These are phyloP conservation scores for Vitis hybrid DNA, from an alignment of 177 flowering plant species.

Conservation along the genomic window DNA sequence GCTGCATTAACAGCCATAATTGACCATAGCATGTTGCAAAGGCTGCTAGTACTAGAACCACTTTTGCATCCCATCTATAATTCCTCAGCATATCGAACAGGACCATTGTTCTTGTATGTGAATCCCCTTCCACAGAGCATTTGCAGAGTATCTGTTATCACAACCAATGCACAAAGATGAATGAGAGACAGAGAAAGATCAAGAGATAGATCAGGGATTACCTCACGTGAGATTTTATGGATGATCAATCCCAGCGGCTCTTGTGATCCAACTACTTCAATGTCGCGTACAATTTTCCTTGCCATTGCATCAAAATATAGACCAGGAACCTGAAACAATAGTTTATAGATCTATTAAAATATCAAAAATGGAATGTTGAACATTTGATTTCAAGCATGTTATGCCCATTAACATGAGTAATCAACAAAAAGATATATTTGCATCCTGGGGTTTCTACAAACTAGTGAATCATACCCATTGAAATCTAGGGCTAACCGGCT, in stretches of 20 bases:
- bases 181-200: not conserved
- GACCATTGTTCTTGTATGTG: conserved; percentile 43
- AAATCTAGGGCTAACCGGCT: too few relatives aligned
- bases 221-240: conserved; percentile 51
- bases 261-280: conserved; percentile 28
- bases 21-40: conserved; percentile 62
- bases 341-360: too few relatives aligned
- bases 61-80: conserved; percentile 72
- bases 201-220: conserved; percentile 12
- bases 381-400: too few relatives aligned
- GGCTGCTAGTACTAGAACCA: conserved; percentile 62
- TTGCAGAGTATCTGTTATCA: conserved; percentile 47
- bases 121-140: conserved; percentile 30
- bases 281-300: conserved; percentile 7
- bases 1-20: conserved; percentile 52
- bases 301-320: conserved; percentile 14
- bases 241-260: conserved; percentile 39
- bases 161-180: not conserved
- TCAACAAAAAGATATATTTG: too few relatives aligned
- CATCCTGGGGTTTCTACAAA: too few relatives aligned
- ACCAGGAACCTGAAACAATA: conserved; percentile 37
- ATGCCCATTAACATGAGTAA: too few relatives aligned
- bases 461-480: too few relatives aligned
- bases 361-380: not conserved
- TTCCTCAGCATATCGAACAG: conserved; percentile 54